phyloP scores from a whole-genome alignment of 2,329 filamentous ascomycete genomes.

The Pseudonectria buxi region DNA sequence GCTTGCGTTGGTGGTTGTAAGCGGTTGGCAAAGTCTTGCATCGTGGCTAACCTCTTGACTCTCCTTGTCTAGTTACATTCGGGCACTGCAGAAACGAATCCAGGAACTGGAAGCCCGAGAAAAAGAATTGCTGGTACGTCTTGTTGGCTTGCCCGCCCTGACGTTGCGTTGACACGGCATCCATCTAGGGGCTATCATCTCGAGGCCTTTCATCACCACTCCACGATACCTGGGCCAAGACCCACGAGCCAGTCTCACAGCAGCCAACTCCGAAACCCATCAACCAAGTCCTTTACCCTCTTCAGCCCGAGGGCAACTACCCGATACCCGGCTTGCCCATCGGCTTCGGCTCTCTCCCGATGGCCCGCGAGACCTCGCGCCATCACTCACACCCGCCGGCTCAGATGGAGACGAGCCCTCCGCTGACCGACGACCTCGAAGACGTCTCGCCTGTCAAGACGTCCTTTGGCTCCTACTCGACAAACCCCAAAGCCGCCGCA shows the following conservation, averaged over 20 bases:
- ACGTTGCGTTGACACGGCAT: conserved; percentile 2
- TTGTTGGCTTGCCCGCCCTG: not conserved
- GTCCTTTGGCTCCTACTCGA: conserved; percentile 22
- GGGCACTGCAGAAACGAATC: conserved; percentile 20
- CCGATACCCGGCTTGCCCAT: conserved; percentile 10
- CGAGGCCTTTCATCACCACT: conserved; percentile 10
- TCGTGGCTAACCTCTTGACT: too few relatives aligned
- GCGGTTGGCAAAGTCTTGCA: too few relatives aligned
- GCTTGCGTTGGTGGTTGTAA: too few relatives aligned
- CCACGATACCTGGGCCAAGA: conserved; percentile 17
- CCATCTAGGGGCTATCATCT: conserved; percentile 10
- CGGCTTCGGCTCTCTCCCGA: conserved; percentile 9
- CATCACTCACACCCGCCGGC: conserved; percentile 13
- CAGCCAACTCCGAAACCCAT: conserved; percentile 7
- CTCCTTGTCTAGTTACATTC: conserved; percentile 16
- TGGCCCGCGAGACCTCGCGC: conserved; percentile 12
- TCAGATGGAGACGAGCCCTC: conserved; percentile 20
- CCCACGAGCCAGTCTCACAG: conserved; percentile 11
- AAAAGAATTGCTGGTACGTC: conserved; percentile 16
- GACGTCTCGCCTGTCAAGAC: conserved; percentile 14
- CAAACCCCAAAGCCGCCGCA: conserved; percentile 18
- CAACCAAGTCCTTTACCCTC: conserved; percentile 16
- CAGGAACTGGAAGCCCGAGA: conserved; percentile 22
- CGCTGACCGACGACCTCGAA: conserved; percentile 21
- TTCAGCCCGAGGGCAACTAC: conserved; percentile 13